A percentile compares a stretch with the other conserved stretches of the same genome.
Conservation (phyloP, 1,139 yeast species). For the Kodamaea arcana region DNA sequence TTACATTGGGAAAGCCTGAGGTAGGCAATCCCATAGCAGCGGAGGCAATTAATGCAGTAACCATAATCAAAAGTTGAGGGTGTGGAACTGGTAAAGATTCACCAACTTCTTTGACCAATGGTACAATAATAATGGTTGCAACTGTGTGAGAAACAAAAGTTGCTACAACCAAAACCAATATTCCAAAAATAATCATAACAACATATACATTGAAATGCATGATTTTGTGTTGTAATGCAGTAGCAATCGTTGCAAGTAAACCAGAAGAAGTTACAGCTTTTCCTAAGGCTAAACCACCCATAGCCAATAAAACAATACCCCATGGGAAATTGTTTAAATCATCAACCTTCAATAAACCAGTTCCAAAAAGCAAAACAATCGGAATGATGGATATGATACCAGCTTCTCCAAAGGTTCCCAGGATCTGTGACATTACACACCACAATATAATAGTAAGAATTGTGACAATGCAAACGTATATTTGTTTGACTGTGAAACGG, state of each 20-base stretch:
- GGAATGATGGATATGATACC: constrained; percentile 88
- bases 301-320: constrained; percentile 88
- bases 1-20: constrained; percentile 93
- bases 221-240: constrained; percentile 56
- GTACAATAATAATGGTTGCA: constrained; percentile 87
- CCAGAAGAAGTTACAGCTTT: constrained; percentile 90
- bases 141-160: constrained; percentile 95
- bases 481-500: constrained; percentile 66
- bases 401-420: constrained; percentile 76
- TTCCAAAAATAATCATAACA: constrained; percentile 71
- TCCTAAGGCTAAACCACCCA: constrained; percentile 96
- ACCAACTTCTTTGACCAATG: constrained; percentile 85
- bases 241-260: constrained; percentile 71
- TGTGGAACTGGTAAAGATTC: constrained; percentile 66
- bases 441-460: constrained; percentile 71
- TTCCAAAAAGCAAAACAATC: constrained; percentile 77
- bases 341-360: constrained; percentile 76
- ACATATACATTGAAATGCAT: constrained; percentile 63
- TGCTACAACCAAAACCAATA: constrained; percentile 75
- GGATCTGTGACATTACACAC: constrained; percentile 71
- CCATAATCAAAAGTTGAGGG: constrained; percentile 73
- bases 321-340: constrained; percentile 92
- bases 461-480: constrained; percentile 64
- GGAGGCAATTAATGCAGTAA: constrained; percentile 79
- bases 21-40: constrained; percentile 97